Conservation (phyloP, 73 alveolate genomes). For the Paramecium sexaurelia region DNA sequence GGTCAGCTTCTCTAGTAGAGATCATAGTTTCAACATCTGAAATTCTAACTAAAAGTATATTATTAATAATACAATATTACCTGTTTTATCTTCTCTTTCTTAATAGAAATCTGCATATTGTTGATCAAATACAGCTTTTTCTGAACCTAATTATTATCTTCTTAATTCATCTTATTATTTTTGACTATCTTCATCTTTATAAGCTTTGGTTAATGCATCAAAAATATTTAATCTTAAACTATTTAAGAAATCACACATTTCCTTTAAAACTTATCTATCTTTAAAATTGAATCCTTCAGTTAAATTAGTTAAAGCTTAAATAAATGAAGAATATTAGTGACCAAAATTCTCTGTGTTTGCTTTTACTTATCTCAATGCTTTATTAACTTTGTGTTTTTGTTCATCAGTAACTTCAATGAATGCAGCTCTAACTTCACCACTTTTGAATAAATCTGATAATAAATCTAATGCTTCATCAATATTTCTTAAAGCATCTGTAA, state of each 20-base stretch:
- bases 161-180: slow-evolving; percentile 10
- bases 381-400: slow-evolving; percentile 14
- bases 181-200: slow-evolving; percentile 50
- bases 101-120: slow-evolving; percentile 46
- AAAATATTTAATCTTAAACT: slow-evolving; percentile 30
- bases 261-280: slow-evolving; percentile 54
- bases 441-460: neutral
- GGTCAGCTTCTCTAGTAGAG: slow-evolving; percentile 32
- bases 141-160: slow-evolving; percentile 2
- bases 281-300: slow-evolving; percentile 54
- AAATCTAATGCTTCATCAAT: slow-evolving; percentile 56
- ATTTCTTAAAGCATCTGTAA: slow-evolving; percentile 51
- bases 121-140: slow-evolving; percentile 24
- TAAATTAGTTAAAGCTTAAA: slow-evolving; percentile 23
- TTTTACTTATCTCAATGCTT: slow-evolving; percentile 46
- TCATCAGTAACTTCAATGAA: slow-evolving; percentile 34
- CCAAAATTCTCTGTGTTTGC: slow-evolving; percentile 37
- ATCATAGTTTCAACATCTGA: slow-evolving; percentile 47
- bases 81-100: slow-evolving; percentile 56
- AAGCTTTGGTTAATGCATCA: slow-evolving; percentile 53
- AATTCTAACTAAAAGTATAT: neutral
- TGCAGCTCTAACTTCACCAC: slow-evolving; percentile 60
- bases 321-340: slow-evolving; percentile 42
- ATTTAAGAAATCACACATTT: slow-evolving; percentile 47
- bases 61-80: neutral